A percentile compares a stretch with the other conserved stretches of the same genome.
These are phyloP conservation scores for Arthromyces matolae DNA, from an alignment of 768 basidiomycete genomes.

Conservation along the genomic window DNA sequence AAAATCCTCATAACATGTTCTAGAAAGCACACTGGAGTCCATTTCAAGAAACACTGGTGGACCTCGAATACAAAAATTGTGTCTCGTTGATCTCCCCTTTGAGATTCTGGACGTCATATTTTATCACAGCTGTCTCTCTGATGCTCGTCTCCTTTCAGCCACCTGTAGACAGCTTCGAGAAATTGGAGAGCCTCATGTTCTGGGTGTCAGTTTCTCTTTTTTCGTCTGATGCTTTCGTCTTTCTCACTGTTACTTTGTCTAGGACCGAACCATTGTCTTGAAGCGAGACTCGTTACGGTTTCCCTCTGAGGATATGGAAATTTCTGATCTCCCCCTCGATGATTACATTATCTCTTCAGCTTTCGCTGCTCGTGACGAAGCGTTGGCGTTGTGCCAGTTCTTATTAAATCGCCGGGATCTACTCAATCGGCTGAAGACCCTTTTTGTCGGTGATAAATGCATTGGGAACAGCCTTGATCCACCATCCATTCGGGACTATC, in stretches of 20 bases:
- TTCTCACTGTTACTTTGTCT: neutral
- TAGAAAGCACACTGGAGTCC: neutral
- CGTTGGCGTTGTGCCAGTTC: neutral
- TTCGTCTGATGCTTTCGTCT: neutral
- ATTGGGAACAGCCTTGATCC: too few species aligned
- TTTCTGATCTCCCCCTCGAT: neutral
- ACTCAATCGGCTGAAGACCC: neutral
- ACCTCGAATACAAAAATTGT: neutral
- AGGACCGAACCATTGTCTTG: neutral
- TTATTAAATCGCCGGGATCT: neutral
- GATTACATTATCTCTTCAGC: neutral
- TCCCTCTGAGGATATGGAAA: too few species aligned
- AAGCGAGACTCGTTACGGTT: too few species aligned
- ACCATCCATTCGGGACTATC: neutral
- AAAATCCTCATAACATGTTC: neutral
- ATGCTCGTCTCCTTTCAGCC: neutral
- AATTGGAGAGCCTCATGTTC: neutral
- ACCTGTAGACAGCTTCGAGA: constrained; percentile 1
- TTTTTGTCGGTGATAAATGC: neutral
- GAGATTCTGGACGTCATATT: constrained; percentile 2
- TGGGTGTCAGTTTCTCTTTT: neutral
- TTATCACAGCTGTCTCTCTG: too few species aligned
- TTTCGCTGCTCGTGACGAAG: neutral
- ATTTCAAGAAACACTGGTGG: neutral
- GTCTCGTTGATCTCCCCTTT: neutral